Evolutionary conservation across 257 asterid species (phyloP).

Genomic region (Solanum phureja): DNA sequence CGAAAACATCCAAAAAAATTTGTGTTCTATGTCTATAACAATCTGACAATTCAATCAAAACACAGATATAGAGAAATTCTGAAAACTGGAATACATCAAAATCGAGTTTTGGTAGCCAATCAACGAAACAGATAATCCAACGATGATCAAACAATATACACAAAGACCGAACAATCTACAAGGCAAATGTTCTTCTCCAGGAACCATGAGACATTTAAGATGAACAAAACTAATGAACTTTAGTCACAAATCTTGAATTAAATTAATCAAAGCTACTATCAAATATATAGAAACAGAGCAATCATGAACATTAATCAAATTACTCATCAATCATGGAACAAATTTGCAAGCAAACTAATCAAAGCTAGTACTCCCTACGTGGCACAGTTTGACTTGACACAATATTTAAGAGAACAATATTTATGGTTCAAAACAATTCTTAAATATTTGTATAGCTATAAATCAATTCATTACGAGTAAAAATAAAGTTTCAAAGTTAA

Average conservation of each 20-base stretch:
- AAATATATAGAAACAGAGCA: neutral
- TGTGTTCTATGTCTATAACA: neutral
- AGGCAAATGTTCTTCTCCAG: neutral
- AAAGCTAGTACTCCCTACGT: neutral
- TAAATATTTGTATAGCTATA: too few relatives aligned
- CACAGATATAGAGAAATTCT: neutral
- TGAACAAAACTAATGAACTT: neutral
- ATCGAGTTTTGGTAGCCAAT: neutral
- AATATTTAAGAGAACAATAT: too few relatives aligned
- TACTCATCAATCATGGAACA: neutral
- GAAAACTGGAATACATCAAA: neutral
- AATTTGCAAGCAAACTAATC: neutral
- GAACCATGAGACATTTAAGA: neutral
- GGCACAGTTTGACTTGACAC: neutral
- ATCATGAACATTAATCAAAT: neutral
- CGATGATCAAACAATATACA: neutral
- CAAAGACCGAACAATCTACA: neutral
- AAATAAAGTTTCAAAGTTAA: accelerated
- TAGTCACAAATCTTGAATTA: neutral
- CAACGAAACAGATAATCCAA: neutral
- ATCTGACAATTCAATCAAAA: neutral
- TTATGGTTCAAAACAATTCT: accelerated
- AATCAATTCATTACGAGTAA: neutral
- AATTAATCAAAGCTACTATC: neutral
- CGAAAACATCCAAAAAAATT: neutral